A percentile compares a stretch with the other conserved stretches of the same genome.
Conservation (phyloP, 192 early-diverging fungal genomes). For the Lobosporangium transversale region DNA sequence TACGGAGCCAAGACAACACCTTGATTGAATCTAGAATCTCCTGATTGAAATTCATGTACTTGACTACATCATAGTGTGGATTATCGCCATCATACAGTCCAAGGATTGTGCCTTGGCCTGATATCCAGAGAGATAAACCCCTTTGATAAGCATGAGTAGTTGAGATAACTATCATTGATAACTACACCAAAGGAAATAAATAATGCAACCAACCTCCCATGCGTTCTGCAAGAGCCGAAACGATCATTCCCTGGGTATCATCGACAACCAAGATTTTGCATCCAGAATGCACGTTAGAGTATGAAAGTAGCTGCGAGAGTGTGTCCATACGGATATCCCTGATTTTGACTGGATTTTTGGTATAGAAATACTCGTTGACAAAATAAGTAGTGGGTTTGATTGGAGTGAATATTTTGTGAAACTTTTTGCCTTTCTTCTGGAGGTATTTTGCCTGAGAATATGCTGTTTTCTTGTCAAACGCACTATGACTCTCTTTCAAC, state of each 20-base stretch:
- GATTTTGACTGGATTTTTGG: slow-evolving; percentile 83
- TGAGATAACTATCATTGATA: too few relatives aligned
- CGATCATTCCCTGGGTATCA: slow-evolving; percentile 89
- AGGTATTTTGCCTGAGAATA: slow-evolving; percentile 97
- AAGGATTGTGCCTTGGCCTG: slow-evolving; percentile 69
- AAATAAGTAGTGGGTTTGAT: slow-evolving; percentile 79
- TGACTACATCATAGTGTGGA: slow-evolving; percentile 75
- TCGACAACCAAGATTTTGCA: slow-evolving; percentile 84
- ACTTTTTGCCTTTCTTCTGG: slow-evolving; percentile 87
- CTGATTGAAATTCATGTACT: slow-evolving; percentile 80
- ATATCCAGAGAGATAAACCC: background rate
- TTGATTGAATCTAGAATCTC: slow-evolving; percentile 62
- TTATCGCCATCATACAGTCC: slow-evolving; percentile 80
- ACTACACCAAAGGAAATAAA: too few relatives aligned
- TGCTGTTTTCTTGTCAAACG: slow-evolving; percentile 94
- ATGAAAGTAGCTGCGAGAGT: slow-evolving; percentile 87
- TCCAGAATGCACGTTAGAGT: slow-evolving; percentile 82
- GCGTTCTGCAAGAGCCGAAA: slow-evolving; percentile 83
- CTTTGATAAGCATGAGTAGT: background rate
- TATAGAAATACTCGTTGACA: slow-evolving; percentile 81
- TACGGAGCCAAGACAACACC: slow-evolving; percentile 76
- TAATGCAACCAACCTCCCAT: slow-evolving; percentile 72
- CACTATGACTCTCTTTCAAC: slow-evolving; percentile 81
- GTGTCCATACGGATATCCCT: slow-evolving; percentile 88
- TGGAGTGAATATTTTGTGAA: slow-evolving; percentile 83